These are phyloP conservation scores for Hansenula lynferdii DNA, from an alignment of 1,139 yeast genomes.

Conservation along the genomic window DNA sequence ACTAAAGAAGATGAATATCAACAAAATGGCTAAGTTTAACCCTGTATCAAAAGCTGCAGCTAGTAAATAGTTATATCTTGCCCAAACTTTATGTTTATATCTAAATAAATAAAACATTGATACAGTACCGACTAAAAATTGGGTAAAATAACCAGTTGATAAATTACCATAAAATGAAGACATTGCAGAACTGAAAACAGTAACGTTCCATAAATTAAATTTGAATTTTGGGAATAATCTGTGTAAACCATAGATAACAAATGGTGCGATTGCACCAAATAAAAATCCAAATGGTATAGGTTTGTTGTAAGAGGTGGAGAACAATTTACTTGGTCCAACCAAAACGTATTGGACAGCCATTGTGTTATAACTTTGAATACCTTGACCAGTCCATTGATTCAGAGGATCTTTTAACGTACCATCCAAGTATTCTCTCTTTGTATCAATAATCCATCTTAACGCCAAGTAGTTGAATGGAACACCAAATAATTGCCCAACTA, in stretches of 20 bases:
- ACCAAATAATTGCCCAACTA: constrained; percentile 46
- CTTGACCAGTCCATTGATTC: constrained; percentile 51
- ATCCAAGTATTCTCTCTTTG: constrained; percentile 35
- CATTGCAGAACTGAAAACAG: constrained; percentile 45
- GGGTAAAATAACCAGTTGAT: constrained; percentile 44
- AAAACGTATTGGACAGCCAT: constrained; percentile 48
- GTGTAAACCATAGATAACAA: constrained; percentile 30
- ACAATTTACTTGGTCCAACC: constrained; percentile 41
- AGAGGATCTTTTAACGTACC: constrained; percentile 39
- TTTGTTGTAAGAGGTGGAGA: constrained; percentile 30
- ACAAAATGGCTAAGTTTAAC: constrained; percentile 36
- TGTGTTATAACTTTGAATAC: constrained; percentile 36
- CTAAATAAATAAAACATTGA: constrained; percentile 41
- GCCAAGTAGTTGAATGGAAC: constrained; percentile 44
- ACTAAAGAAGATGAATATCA: constrained; percentile 34
- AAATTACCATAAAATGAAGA: constrained; percentile 44
- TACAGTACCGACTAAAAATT: constrained; percentile 41
- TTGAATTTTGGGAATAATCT: constrained; percentile 16
- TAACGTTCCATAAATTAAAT: constrained; percentile 41
- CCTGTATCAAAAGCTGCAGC: constrained; percentile 51
- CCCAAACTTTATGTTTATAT: constrained; percentile 35
- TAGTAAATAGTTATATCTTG: constrained; percentile 39
- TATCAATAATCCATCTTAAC: constrained; percentile 38
- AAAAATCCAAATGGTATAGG: constrained; percentile 41
- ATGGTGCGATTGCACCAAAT: constrained; percentile 36